Base-by-base conservation (phyloP, 176 grass and related monocot species). In the Ensete glaucum region DNA sequence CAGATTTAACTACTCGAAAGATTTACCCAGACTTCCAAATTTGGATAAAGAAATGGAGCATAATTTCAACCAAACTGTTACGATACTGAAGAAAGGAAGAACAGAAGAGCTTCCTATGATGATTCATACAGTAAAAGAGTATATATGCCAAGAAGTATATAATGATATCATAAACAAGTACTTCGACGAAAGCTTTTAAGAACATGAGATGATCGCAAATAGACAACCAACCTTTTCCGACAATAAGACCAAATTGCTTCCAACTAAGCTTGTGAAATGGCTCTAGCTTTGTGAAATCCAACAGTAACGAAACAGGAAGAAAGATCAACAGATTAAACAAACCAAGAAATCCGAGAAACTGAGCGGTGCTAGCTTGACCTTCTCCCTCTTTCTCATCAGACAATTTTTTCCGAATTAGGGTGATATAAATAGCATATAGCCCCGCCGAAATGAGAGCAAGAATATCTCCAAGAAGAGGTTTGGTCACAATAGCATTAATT, bases 261-360 rank as follows among this genome's bases (percentile, higher is more conserved):
- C 90, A 94, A 70, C 88, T 85, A 29, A 98, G 76, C 82, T 54
- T 88, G 73, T 98, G 90, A 80, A 98, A 91, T 11, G 95, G 88
- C 78, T 98, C 95, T 48, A 98, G 72, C 65, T 85, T 91, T 65
- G 95, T 76, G 23, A 98, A 98, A 87, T 94, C 86, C 83, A 98
- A 83, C 51, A 98, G 59, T 77, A 98, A 65, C 7, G 83, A 84
- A 75, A 98, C 69, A 53, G 95, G 95, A 74, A 91, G 76, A 76
- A 98, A 98, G 72, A 98, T 83, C 50, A 98, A 59, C 88, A 91
- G 75, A 82, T 98, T 98, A 74, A 94, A 98, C 50, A 91, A 60
- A 34, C 90, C 95, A 55, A 98, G 76, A 73, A 89, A 98, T 82
- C 95, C 95, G 54, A 98, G 90, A 72, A 98, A 94, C 72, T 98